Base-by-base conservation (phyloP, 768 basidiomycete species). In the Psilocybe sp. region DNA sequence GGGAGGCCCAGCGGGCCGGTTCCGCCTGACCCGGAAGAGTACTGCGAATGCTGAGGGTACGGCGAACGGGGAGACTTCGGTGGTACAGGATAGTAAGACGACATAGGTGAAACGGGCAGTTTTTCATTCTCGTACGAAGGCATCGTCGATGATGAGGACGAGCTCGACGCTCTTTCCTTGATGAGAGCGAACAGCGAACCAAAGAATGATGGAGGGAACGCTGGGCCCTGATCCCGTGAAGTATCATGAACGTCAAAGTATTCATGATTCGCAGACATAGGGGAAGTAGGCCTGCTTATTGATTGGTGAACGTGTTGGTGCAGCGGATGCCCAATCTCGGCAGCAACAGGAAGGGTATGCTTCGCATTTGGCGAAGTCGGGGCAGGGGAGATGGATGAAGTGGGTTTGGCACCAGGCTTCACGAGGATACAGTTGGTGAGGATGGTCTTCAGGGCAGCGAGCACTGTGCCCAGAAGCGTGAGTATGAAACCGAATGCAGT, bases 401-500 rank as follows among this genome's bases (percentile, higher is more conserved):
- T 12, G 53, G 32, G 3, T 40, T 36, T 5, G 54, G 28, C 2
- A 56, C 42, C 2, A 28, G 60, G 60, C 38, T 60, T 64, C 13
- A 60, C 53, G 13, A 60, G 60, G 20, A 87, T 82, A 54, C 89
- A 69, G 64, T 94, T 91, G 10, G 96, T 98, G 56, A 87, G 81
- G 40, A 98, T 87, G 0, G 96, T 97, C 67, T 98, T 98, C 47
- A 97, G 70, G 7, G 97, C 88, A 5, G 97, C 97, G 34, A 99
- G 80, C 46, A 96, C 64, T 0, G 96, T 93, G 39, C 97, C 97
- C 14, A 94, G 69, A 12, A 99, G 77, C 0, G 97, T 98, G 16
- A 99, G 77, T 61, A 90, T 57, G 50, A 98, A 81, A 4, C 97
- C 97, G 66, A 81, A 82, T 2, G 74, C 66, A 1, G 93, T 97